These are phyloP conservation scores for Psidium friedrichsthalianum DNA, from an alignment of 345 rosid species.

Conservation along the genomic window DNA sequence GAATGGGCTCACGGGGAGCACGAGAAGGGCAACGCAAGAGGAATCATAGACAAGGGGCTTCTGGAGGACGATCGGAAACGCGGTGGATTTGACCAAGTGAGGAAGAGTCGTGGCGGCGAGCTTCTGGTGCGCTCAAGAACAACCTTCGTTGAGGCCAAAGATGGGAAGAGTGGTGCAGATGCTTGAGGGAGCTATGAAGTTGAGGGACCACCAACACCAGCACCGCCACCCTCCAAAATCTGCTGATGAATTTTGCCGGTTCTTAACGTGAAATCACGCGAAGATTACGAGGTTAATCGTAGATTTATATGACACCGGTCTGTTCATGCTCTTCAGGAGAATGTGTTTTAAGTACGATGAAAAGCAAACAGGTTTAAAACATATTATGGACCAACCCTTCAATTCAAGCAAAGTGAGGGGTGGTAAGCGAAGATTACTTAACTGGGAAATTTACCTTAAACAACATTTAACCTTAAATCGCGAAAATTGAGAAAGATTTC, in stretches of 20 bases:
- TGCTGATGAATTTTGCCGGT: constrained; percentile 4
- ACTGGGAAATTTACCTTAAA: background rate
- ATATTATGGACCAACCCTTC: background rate
- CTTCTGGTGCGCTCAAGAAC: constrained; percentile 54
- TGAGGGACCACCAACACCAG: constrained; percentile 39
- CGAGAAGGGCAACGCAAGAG: constrained; percentile 21
- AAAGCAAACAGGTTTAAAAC: too few relatives aligned
- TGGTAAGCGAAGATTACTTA: background rate
- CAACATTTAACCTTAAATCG: background rate
- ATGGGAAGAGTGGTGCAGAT: constrained; percentile 51
- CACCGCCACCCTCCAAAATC: constrained; percentile 39
- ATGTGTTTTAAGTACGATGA: too few relatives aligned
- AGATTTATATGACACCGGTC: too few relatives aligned
- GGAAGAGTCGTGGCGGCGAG: constrained; percentile 27
- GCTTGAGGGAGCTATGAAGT: constrained; percentile 47
- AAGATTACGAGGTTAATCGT: too few relatives aligned
- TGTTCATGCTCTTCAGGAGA: too few relatives aligned
- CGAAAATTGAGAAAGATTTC: background rate
- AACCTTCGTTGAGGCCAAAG: constrained; percentile 42
- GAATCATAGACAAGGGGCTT: constrained; percentile 30
- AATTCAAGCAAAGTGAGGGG: background rate
- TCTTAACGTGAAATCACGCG: background rate
- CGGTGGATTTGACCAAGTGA: constrained; percentile 30
- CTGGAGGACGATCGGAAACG: background rate
- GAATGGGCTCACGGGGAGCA: constrained; percentile 52